Conservation (phyloP, 768 basidiomycete species). For the Roridomyces roridus region DNA sequence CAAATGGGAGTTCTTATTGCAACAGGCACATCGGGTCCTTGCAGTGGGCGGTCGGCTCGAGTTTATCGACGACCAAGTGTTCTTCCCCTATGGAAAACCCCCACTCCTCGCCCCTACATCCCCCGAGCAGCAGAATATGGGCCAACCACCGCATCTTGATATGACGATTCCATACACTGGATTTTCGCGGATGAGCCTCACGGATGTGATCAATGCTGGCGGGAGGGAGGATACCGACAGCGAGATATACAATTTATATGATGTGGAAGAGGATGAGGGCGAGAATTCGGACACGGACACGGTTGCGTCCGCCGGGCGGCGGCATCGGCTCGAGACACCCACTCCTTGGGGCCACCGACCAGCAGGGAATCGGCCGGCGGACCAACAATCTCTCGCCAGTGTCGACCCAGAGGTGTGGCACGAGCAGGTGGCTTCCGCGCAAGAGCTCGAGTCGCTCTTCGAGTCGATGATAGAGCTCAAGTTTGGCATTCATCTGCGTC, state of each 20-base stretch:
- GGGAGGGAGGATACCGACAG: constrained; percentile 18
- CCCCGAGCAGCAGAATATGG: background rate
- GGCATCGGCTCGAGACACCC: background rate
- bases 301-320: constrained; percentile 1
- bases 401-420: constrained; percentile 42
- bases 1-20: constrained; percentile 52
- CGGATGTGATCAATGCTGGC: constrained; percentile 14
- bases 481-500: constrained; percentile 58
- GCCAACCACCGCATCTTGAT: constrained; percentile 8
- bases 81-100: constrained; percentile 46
- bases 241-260: constrained; percentile 21
- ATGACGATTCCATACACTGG: constrained; percentile 11
- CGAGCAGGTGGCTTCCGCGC: constrained; percentile 42
- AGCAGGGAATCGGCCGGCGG: too few relatives aligned
- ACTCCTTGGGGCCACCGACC: background rate
- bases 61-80: constrained; percentile 56
- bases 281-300: constrained; percentile 17
- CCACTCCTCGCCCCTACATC: constrained; percentile 1
- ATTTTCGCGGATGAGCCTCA: constrained; percentile 21
- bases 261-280: constrained; percentile 20
- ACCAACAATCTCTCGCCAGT: too few relatives aligned
- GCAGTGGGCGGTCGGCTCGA: constrained; percentile 56
- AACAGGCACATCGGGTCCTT: constrained; percentile 53
- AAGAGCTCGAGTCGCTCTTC: constrained; percentile 63
- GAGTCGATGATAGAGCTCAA: constrained; percentile 60